Evolutionary conservation across 352 stramenopile species (phyloP).

Genomic region (Pythium phragmitis): DNA sequence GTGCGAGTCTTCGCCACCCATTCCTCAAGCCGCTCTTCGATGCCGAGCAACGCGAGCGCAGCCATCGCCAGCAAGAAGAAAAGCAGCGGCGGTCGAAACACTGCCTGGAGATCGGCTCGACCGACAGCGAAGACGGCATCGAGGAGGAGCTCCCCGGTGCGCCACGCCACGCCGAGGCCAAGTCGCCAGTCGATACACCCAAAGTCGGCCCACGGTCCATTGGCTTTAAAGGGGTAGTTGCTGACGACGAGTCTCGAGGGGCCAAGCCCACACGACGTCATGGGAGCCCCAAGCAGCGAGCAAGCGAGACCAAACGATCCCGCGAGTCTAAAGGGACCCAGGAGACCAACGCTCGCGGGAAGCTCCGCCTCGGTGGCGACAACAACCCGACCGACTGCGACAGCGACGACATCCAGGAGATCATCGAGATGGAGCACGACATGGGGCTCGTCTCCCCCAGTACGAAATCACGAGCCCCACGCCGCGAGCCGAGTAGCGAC

Average conservation of each 20-base stretch:
- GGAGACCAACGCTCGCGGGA: background rate
- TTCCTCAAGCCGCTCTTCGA: constrained; percentile 59
- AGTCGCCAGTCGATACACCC: constrained; percentile 18
- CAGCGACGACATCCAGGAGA: constrained; percentile 79
- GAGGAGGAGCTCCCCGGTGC: constrained; percentile 72
- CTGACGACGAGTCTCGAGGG: background rate
- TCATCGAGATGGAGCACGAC: constrained; percentile 64
- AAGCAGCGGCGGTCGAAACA: constrained; percentile 25
- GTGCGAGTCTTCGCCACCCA: constrained; percentile 50
- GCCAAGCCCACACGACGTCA: background rate
- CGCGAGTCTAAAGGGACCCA: too few species aligned
- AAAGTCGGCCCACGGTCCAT: constrained; percentile 21
- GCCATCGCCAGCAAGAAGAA: constrained; percentile 44
- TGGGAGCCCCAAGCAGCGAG: constrained; percentile 16
- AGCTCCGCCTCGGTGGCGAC: background rate
- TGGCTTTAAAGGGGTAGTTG: constrained; percentile 2
- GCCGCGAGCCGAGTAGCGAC: background rate
- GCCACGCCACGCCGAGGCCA: constrained; percentile 11
- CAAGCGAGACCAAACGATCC: constrained; percentile 10
- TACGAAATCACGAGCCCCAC: background rate
- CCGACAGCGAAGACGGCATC: constrained; percentile 59
- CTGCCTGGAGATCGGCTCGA: constrained; percentile 10
- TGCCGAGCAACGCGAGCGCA: constrained; percentile 40
- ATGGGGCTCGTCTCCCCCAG: constrained; percentile 12
- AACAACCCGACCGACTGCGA: constrained; percentile 52